Percentiles rank a stretch among this genome's conserved stretches.
Evolutionary conservation across 176 grass and related monocot genomes (phyloP).

Genomic region (Oryza australiensis): DNA sequence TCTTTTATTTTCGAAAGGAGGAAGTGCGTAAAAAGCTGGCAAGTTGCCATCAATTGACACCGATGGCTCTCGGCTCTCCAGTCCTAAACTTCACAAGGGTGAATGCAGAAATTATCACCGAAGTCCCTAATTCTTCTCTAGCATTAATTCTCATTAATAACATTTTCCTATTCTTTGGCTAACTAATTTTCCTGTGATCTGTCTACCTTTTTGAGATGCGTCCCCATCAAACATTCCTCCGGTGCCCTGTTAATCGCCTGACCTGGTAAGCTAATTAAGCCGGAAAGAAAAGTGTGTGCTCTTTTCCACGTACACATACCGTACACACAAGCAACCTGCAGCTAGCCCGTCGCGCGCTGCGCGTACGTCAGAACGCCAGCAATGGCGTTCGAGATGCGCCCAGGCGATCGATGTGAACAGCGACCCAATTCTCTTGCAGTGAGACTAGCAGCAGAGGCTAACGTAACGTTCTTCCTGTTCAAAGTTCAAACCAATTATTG

Average conservation of each 20-base stretch:
- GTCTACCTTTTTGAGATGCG: not conserved
- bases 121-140: not conserved
- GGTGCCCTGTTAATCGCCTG: not conserved
- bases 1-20: too few relatives aligned
- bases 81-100: not conserved
- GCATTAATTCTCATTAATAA: not conserved
- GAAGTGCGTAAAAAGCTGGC: not conserved
- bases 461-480: not conserved
- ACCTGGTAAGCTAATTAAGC: not conserved
- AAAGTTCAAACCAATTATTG: not conserved
- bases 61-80: not conserved
- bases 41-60: not conserved
- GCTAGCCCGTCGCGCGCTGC: not conserved
- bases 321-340: not conserved
- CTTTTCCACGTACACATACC: not conserved
- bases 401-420: constrained; percentile 15
- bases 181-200: not conserved
- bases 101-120: not conserved
- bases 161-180: not conserved
- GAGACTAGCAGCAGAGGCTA: not conserved
- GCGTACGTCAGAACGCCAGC: constrained; percentile 11
- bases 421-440: too few relatives aligned
- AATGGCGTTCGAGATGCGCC: constrained; percentile 26
- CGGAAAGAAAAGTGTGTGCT: not conserved
- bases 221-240: not conserved